phyloP scores from a whole-genome alignment of 140 eudicot genomes.

The Cichorium intybus region DNA sequence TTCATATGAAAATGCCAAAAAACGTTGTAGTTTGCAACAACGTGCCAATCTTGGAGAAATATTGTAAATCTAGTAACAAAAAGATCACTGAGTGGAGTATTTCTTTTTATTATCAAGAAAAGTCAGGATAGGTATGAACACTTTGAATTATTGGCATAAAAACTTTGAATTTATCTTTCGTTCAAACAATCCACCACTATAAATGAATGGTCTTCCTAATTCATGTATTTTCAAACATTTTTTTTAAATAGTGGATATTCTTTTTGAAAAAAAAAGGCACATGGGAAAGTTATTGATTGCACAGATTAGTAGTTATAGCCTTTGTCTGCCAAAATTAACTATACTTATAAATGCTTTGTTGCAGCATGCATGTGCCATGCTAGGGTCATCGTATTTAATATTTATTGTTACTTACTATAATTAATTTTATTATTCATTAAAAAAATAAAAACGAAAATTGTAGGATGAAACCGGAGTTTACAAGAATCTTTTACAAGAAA shows the following conservation, averaged over 20 bases:
- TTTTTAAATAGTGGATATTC: neutral
- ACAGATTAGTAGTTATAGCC: conserved; percentile 35
- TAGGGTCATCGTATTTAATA: conserved; percentile 35
- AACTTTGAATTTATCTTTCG: conserved; percentile 24
- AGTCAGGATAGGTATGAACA: conserved; percentile 31
- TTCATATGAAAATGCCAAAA: conserved; percentile 2
- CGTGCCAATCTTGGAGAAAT: neutral
- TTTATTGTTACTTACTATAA: neutral
- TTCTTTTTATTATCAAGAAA: neutral
- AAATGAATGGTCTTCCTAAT: conserved; percentile 20
- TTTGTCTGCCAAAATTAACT: conserved; percentile 51
- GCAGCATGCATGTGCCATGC: conserved; percentile 51
- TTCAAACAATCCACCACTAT: conserved; percentile 18
- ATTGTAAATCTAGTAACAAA: neutral
- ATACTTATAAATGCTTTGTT: conserved; percentile 39
- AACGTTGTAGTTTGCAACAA: conserved; percentile 11
- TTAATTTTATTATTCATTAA: neutral
- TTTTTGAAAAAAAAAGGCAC: conserved; percentile 26
- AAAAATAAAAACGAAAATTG: neutral
- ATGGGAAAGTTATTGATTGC: conserved; percentile 47
- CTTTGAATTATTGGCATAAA: conserved; percentile 30
- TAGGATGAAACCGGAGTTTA: conserved; percentile 99
- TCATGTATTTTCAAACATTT: neutral
- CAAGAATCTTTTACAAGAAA: conserved; percentile 89
- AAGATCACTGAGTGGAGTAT: neutral